Evolutionary conservation across 192 early-diverging fungal genomes (phyloP).

Genomic region (Geosiphon pyriformis): DNA sequence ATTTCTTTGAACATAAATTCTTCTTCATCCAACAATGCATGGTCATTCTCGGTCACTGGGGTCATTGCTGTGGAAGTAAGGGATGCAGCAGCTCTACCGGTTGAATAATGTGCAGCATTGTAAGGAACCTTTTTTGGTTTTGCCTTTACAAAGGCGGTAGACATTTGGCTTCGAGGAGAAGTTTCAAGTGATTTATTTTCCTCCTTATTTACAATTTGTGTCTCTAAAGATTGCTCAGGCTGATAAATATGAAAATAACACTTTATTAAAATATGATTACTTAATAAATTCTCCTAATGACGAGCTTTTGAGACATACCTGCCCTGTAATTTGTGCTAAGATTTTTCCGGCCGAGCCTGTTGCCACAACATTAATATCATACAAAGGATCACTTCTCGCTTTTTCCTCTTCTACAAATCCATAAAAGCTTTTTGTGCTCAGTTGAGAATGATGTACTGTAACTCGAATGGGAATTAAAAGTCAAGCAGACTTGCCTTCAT

Average conservation of each 20-base stretch:
- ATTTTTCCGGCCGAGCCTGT: conserved; percentile 50
- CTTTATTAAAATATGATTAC: background rate
- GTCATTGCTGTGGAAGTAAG: conserved; percentile 84
- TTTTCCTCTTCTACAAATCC: conserved; percentile 31
- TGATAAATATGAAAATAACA: background rate
- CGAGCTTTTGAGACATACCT: conserved; percentile 26
- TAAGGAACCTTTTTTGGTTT: conserved; percentile 51
- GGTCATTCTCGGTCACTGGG: conserved; percentile 64
- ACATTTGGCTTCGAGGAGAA: conserved; percentile 4
- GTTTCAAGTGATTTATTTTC: conserved; percentile 19
- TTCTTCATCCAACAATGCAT: conserved; percentile 67
- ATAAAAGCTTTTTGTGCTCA: no score
- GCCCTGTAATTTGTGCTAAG: conserved; percentile 43
- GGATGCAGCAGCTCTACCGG: conserved; percentile 67
- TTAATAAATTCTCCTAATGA: background rate
- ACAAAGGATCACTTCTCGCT: conserved; percentile 46
- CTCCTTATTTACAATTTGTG: conserved; percentile 21
- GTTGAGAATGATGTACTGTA: no score
- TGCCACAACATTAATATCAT: conserved; percentile 58
- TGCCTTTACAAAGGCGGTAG: conserved; percentile 9
- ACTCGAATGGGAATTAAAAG: no score
- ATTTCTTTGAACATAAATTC: conserved; percentile 87
- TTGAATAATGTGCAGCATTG: conserved; percentile 81
- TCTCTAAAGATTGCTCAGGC: conserved; percentile 30
- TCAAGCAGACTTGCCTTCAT: no score